phyloP scores from a whole-genome alignment of 805 yeast genomes.

The Schwanniomyces polymorphus region DNA sequence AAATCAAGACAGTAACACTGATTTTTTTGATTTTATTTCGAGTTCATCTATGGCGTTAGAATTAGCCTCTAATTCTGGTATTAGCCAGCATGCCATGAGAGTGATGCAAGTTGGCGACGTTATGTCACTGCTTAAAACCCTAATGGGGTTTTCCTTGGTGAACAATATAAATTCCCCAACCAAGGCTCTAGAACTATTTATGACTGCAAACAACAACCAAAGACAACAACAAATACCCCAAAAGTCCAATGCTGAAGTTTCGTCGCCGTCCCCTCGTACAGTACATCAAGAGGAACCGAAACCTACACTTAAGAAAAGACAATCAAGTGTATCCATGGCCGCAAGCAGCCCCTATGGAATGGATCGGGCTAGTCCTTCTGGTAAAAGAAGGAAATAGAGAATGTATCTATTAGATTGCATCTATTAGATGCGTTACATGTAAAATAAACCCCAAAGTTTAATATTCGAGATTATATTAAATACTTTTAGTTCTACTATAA shows the following conservation, averaged over 20 bases:
- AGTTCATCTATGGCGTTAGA: constrained; percentile 43
- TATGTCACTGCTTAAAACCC: constrained; percentile 67
- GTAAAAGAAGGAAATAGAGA: constrained; percentile 10
- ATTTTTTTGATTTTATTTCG: constrained; percentile 19
- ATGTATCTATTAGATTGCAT: neutral
- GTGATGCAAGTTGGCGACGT: constrained; percentile 75
- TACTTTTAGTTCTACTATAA: neutral
- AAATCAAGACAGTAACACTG: constrained; percentile 12
- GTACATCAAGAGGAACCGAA: constrained; percentile 11
- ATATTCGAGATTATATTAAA: neutral
- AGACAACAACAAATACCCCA: neutral
- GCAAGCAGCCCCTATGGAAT: constrained; percentile 8
- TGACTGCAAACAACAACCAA: constrained; percentile 20
- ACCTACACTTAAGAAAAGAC: constrained; percentile 10
- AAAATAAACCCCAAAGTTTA: neutral
- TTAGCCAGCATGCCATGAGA: constrained; percentile 65
- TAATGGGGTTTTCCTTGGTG: constrained; percentile 57
- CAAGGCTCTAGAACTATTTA: constrained; percentile 49
- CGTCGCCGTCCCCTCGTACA: constrained; percentile 13
- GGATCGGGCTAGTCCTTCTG: constrained; percentile 5
- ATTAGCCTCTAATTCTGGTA: constrained; percentile 56
- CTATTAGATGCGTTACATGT: neutral
- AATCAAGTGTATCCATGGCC: constrained; percentile 6
- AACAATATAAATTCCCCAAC: constrained; percentile 53
- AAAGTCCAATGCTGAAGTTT: constrained; percentile 1